Evolutionary conservation across 1,284 basidiomycete genomes (phyloP), one percentile per base, ranked within the genome.

Genomic region (Ganoderma sinense): DNA sequence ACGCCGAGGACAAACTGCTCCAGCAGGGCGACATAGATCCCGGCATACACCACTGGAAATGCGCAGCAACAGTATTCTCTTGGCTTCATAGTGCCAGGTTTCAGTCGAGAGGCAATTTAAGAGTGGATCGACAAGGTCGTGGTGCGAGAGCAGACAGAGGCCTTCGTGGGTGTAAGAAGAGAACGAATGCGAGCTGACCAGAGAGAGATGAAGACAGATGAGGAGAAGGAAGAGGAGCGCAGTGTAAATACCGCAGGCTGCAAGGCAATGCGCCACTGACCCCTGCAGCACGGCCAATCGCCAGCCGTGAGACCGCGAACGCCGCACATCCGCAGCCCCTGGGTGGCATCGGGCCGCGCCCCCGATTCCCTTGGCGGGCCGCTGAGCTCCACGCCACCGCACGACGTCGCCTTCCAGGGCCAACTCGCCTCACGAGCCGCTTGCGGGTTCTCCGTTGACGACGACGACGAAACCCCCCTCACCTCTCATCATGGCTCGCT

Each of bases 41-140:
- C 96, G 70, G 90, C 87, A 82, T 97, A 97, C 71, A 95, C 86
- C 64, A 95, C 82, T 5, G 95, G 95, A 72, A 97, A 92, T 63
- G 95, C 95, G 78, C 91, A 93, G 77, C 92, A 94, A 74, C 92
- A 94, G 75, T 94, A 93, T 45, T 94, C 89, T 84, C 91, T 85
- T 59, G 88, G 82, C 80, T 91, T 93, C 89, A 84, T 84, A 70
- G 39, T 16, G 39, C 39, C 39, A 16, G 41, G 59, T 23, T 61
- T 61, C 11, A 23, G 39, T 14, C 69, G 51, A 56, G 13, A 18
- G 40, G 48, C 58, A 40, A 36, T 20, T 39, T 23, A 23, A n/a
- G n/a, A 40, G 33, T 29, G n/a, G 36, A 53, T 67, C 72, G 72
- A 71, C 48, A 73, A 36, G 43, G 62, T 73, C 68, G 72, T 73